Conservation (phyloP, 345 rosid genomes). For the Salix purpurea region DNA sequence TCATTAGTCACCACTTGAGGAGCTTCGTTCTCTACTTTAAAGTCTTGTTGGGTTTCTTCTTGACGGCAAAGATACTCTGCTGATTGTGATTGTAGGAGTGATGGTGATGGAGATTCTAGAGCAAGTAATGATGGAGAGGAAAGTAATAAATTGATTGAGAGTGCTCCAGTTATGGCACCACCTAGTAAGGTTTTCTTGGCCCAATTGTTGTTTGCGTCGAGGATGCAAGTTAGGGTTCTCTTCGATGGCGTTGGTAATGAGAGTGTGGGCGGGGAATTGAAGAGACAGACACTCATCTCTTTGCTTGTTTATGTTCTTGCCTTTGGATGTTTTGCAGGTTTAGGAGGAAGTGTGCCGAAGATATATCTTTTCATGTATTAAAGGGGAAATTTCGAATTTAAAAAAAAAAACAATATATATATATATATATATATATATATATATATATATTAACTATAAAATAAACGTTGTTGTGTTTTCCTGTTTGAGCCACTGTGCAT, state of each 20-base stretch:
- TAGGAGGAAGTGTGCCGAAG: too few species aligned
- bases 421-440: too few species aligned
- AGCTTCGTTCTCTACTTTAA: slow-evolving; percentile 19
- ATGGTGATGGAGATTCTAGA: slow-evolving; percentile 22
- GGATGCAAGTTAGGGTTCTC: background rate
- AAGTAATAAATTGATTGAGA: slow-evolving; percentile 54
- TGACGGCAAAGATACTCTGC: slow-evolving; percentile 39
- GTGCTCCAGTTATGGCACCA: slow-evolving; percentile 47
- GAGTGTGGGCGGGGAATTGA: slow-evolving; percentile 24
- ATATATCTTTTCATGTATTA: too few species aligned
- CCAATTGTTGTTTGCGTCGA: slow-evolving; percentile 4
- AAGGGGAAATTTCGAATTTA: too few species aligned
- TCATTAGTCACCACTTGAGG: slow-evolving; percentile 48
- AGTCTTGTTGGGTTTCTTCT: slow-evolving; percentile 32
- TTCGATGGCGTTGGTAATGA: slow-evolving; percentile 8
- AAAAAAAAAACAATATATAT: too few species aligned
- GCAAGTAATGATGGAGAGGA: slow-evolving; percentile 47
- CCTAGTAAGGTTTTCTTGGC: slow-evolving; percentile 34
- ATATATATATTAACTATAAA: too few species aligned
- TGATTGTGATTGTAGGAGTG: slow-evolving; percentile 21
- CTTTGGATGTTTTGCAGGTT: too few species aligned
- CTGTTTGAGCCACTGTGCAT: too few species aligned
- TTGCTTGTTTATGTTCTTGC: too few species aligned
- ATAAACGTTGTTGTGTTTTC: too few species aligned
- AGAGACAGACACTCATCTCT: slow-evolving; percentile 49